Evolutionary conservation across 1,284 basidiomycete species (phyloP), one percentile per base, ranked within the genome.

Genomic region (Puccinia coronata): DNA sequence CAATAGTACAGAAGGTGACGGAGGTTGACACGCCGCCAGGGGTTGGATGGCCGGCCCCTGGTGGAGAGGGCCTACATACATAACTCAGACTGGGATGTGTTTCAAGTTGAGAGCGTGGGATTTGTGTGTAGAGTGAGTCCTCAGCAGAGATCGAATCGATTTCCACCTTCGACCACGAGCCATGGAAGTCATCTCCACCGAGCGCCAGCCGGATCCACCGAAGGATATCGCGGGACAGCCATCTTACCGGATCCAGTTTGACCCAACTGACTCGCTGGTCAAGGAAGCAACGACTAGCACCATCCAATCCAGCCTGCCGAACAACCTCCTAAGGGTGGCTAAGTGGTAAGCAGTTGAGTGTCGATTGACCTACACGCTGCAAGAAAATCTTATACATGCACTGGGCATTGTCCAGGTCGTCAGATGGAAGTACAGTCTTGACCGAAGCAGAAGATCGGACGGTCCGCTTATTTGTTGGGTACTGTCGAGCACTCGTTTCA

Each of bases 401-500:
- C 28, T 47, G n/a, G 23, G 16, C 39, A 47, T 65, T 11, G 25
- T 31, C 18, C 59, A 80, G 79, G 79, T 80, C 70, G 18, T 63
- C 79, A 61, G 79, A 80, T 53, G 79, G 70, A 36, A 49, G 51
- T 41, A 53, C 79, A 49, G 72, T 80, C 69, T 55, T 80, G 25
- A 73, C 70, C 36, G 70, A 80, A 73, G 70, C 79, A n/a, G 79
- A 80, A 41, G 79, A 80, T 65, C 69, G 79, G 36, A 53, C 59
- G 31, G 51, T 80, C 53, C 51, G 79, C 51, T 70, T 80, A 18
- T 80, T 72, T 28, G 31, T n/a, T 16, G 34, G 39, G 79, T 80
- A 63, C 47, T 23, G 23, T 34, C 61, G 39, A 41, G n/a, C 57
- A 57, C 43, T 11, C 55, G 39, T 39, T 73, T 49, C n/a, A 39